phyloP scores from a whole-genome alignment of 1,284 basidiomycete species.

The Ceratobasidium sp. region DNA sequence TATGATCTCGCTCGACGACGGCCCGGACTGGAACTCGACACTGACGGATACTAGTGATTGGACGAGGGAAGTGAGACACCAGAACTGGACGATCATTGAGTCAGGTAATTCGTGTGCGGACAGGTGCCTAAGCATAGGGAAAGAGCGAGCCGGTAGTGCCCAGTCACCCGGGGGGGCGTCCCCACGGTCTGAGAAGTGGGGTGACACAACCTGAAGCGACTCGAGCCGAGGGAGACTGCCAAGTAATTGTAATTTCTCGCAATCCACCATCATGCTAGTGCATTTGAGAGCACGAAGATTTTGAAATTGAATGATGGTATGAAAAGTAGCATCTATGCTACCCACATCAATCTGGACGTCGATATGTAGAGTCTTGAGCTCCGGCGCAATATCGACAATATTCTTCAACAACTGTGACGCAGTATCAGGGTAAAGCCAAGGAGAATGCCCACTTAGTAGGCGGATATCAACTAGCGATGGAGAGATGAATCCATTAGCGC shows the following conservation, averaged over 20 bases:
- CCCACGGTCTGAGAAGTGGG: too few relatives aligned
- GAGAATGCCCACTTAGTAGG: too few relatives aligned
- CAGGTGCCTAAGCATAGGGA: slow-evolving; percentile 3
- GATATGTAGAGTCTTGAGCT: background rate
- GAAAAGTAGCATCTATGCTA: background rate
- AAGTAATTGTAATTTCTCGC: background rate
- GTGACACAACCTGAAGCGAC: background rate
- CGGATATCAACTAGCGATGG: background rate
- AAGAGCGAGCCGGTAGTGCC: background rate
- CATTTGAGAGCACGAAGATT: background rate
- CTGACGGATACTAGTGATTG: background rate
- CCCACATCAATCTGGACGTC: background rate
- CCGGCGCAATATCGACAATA: background rate
- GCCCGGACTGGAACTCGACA: background rate
- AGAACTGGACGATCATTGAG: background rate
- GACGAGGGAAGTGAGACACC: background rate
- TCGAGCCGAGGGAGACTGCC: slow-evolving; percentile 21
- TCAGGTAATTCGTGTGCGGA: background rate
- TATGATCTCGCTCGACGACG: background rate
- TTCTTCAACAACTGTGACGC: background rate
- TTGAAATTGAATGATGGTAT: background rate
- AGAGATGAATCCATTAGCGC: background rate
- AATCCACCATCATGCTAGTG: background rate
- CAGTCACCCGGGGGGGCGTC: background rate
- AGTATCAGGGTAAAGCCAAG: background rate